Evolutionary conservation across 176 grass and related monocot species (phyloP).

Genomic region (Raddia distichophylla): DNA sequence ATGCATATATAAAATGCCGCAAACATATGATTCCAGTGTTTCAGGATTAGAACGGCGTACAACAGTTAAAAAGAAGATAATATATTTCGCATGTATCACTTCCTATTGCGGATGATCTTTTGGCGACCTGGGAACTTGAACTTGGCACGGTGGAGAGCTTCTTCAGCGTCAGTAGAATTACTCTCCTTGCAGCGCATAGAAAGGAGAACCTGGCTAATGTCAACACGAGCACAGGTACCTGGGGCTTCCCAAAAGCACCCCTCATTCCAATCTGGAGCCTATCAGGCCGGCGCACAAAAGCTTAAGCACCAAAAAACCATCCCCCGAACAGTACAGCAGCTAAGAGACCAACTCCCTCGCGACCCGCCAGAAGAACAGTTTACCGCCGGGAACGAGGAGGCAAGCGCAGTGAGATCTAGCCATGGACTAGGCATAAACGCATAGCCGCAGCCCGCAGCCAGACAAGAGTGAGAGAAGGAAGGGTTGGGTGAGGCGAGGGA

Average conservation of each 20-base stretch:
- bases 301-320: neutral
- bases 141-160: conserved; percentile 46
- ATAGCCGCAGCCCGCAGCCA: neutral
- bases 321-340: no score
- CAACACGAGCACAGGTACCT: conserved; percentile 55
- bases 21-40: neutral
- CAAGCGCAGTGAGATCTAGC: neutral
- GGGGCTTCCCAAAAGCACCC: conserved; percentile 58
- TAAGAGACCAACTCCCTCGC: neutral
- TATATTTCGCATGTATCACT: conserved; percentile 37
- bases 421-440: neutral
- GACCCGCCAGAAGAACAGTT: neutral
- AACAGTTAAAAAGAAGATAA: neutral
- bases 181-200: conserved; percentile 52
- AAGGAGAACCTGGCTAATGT: conserved; percentile 51
- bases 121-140: conserved; percentile 56
- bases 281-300: conserved; percentile 50
- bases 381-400: no score
- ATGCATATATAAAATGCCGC: neutral
- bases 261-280: conserved; percentile 55
- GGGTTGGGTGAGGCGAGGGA: no score
- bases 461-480: neutral
- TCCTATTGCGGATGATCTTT: conserved; percentile 46
- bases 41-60: neutral
- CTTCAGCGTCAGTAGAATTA: conserved; percentile 43